Conservation (phyloP, 805 yeast genomes). For the Lachancea mirantina region DNA sequence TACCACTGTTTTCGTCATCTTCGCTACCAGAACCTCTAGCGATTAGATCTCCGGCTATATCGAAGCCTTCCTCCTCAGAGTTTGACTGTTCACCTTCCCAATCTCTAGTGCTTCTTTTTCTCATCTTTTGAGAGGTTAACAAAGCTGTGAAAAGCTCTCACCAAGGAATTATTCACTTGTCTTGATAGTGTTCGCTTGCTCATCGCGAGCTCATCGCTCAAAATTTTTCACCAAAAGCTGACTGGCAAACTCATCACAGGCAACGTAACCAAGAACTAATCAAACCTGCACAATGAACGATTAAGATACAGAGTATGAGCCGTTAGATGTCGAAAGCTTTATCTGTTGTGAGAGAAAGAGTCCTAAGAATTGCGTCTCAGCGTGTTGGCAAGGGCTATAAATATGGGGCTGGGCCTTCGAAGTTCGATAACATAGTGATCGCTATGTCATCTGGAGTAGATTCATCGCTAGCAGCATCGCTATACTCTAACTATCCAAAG, state of each 20-base stretch:
- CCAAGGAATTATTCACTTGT: neutral
- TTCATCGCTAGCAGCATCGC: slow-evolving; percentile 78
- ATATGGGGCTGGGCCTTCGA: too few relatives aligned
- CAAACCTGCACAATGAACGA: too few relatives aligned
- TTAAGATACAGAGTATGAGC: too few relatives aligned
- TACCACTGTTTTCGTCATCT: slow-evolving; percentile 31
- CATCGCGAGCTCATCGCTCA: slow-evolving; percentile 9
- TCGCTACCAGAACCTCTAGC: slow-evolving; percentile 40
- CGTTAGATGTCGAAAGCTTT: too few relatives aligned
- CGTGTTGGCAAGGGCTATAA: too few relatives aligned
- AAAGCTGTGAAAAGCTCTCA: neutral
- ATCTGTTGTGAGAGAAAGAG: too few relatives aligned
- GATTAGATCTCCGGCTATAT: slow-evolving; percentile 56
- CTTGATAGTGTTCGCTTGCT: slow-evolving; percentile 1
- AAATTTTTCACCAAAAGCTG: slow-evolving; percentile 9
- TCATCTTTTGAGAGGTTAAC: neutral
- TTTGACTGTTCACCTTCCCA: slow-evolving; percentile 7
- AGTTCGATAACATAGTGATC: slow-evolving; percentile 57
- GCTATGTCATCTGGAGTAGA: slow-evolving; percentile 98
- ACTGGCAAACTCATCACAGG: too few relatives aligned
- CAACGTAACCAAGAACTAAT: too few relatives aligned
- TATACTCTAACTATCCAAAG: slow-evolving; percentile 50
- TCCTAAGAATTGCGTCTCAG: too few relatives aligned
- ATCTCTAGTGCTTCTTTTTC: slow-evolving; percentile 1
- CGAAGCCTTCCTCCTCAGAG: slow-evolving; percentile 39